phyloP scores from a whole-genome alignment of 176 grass and related monocot species.

The Oryza australiensis region DNA sequence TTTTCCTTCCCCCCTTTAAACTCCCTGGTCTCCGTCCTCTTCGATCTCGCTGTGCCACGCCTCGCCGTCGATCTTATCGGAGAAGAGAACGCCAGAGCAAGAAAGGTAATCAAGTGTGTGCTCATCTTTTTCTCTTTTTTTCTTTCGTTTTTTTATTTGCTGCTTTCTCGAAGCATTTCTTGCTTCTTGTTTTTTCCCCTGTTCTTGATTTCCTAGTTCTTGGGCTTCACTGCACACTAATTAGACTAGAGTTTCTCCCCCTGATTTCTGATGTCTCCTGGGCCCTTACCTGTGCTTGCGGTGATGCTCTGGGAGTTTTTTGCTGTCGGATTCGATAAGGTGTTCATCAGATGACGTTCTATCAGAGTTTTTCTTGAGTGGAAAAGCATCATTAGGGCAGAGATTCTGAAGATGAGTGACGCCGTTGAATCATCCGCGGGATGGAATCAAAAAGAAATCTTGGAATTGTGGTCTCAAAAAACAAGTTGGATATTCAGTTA shows the following conservation, averaged over 20 bases:
- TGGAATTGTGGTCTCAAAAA: background rate
- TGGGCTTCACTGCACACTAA: background rate
- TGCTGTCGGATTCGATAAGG: background rate
- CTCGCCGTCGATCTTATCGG: slow-evolving; percentile 20
- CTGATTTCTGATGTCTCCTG: background rate
- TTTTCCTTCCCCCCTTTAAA: background rate
- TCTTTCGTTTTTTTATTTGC: too few relatives aligned
- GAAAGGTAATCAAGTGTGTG: background rate
- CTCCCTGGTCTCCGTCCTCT: background rate
- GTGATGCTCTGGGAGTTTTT: background rate
- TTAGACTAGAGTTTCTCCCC: background rate
- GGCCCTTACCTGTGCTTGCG: background rate
- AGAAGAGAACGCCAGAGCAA: background rate
- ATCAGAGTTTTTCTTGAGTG: background rate
- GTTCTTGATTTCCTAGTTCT: background rate
- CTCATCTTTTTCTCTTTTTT: background rate
- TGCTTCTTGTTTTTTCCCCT: background rate
- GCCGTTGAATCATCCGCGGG: background rate
- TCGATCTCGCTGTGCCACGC: too few relatives aligned
- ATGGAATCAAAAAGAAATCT: background rate
- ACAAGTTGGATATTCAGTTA: background rate
- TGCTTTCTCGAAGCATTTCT: background rate
- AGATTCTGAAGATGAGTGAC: background rate
- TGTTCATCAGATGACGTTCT: background rate
- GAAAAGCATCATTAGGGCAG: background rate